Base-by-base conservation (phyloP, 2,329 filamentous ascomycete species). In the Lecanicillium sp. region DNA sequence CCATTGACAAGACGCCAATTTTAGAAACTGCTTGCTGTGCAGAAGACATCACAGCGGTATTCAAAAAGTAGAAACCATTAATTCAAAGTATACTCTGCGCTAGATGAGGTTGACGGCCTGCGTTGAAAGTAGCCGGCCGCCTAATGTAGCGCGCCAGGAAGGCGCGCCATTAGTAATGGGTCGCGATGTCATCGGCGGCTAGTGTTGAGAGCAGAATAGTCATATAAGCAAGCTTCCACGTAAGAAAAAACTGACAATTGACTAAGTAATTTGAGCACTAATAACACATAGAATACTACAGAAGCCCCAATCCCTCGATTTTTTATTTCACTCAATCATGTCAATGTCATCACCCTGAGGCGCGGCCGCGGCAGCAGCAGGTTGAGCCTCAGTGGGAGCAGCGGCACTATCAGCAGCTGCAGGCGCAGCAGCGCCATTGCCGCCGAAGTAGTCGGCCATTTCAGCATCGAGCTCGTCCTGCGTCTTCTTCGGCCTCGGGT, bases 381-480 rank as follows among this genome's bases (percentile, higher is more conserved):
- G 42, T 11, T 44, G 46, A 5, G 40, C 46, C 13, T 45, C 42
- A 11, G 22, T 25, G 22, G 22, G 7, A 18, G 44, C 46, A 13
- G 46, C 46, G 11, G 53, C 54, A 40, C 60, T 49, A 19, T 62
- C 48, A 17, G 57, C 51, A 6, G 54, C 46, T 28, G 60, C 64
- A n/a, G 54, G 59, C 37, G 55, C 61, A 34, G 62, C 55, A 33
- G 51, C 51, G 37, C 51, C 44, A 37, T 50, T 43, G 18, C 65
- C 66, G 20, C 74, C 80, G 69, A 87, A 96, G 61, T 96, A 96
- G 56, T 95, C 87, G 20, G 82, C 87, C 89, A 96, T 96, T 64
- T 96, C 89, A n/a, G 86, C 87, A 58, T 96, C 89, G 29, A 96
- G 70, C 58, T 96, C 87, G 52, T 94, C 86, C 49, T 88, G 84